phyloP scores from a whole-genome alignment of 352 stramenopile species.

The Phytophthora hybrid region DNA sequence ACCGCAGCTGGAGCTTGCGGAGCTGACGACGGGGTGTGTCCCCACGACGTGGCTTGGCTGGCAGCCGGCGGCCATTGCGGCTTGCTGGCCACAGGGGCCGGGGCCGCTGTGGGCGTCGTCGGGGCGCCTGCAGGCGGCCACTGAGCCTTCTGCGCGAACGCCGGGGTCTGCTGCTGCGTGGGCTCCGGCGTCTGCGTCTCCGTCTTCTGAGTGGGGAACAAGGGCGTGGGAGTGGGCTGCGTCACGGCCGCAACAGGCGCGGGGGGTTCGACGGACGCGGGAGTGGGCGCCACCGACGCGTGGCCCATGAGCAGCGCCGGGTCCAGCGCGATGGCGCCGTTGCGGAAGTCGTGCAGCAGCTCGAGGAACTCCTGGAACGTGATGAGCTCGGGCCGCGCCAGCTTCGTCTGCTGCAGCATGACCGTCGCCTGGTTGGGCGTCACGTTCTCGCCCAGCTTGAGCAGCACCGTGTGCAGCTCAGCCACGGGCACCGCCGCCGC shows the following conservation, averaged over 20 bases:
- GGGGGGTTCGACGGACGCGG: slow-evolving; percentile 1
- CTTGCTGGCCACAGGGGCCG: slow-evolving; percentile 27
- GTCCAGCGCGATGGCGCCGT: slow-evolving; percentile 67
- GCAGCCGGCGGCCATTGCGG: slow-evolving; percentile 41
- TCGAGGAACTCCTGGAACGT: slow-evolving; percentile 88
- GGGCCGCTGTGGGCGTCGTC: slow-evolving; percentile 16
- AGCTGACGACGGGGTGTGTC: slow-evolving; percentile 36
- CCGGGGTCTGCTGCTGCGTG: slow-evolving; percentile 17
- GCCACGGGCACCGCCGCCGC: slow-evolving; percentile 56
- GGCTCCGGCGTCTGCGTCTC: slow-evolving; percentile 25
- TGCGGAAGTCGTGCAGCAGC: slow-evolving; percentile 78
- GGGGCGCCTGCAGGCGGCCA: slow-evolving; percentile 45
- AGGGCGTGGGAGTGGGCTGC: slow-evolving; percentile 4
- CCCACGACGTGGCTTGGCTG: slow-evolving; percentile 31
- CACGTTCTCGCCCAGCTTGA: slow-evolving; percentile 85
- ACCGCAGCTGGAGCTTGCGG: slow-evolving; percentile 40
- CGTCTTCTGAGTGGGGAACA: slow-evolving; percentile 38
- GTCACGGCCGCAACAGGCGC: slow-evolving; percentile 23
- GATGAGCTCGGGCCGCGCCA: slow-evolving; percentile 54
- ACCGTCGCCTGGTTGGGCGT: slow-evolving; percentile 62
- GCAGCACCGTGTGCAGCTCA: slow-evolving; percentile 70
- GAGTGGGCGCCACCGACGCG: slow-evolving; percentile 42
- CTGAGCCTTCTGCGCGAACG: slow-evolving; percentile 63
- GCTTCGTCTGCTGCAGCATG: slow-evolving; percentile 75
- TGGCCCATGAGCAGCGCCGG: slow-evolving; percentile 53